These are phyloP conservation scores for Sordariomycetes sp. DNA, from an alignment of 2,329 filamentous ascomycete species.

Conservation along the genomic window DNA sequence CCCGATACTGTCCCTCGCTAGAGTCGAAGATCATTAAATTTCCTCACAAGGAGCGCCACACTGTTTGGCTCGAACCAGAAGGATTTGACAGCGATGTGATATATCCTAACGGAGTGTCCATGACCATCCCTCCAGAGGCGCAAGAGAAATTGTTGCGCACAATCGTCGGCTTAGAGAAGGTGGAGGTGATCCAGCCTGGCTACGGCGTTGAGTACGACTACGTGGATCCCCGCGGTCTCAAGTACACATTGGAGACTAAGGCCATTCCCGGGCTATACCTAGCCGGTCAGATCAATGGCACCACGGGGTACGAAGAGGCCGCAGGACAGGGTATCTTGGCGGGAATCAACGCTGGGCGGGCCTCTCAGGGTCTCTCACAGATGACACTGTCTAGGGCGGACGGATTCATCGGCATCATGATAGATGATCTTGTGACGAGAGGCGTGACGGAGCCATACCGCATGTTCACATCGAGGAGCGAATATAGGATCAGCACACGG, in stretches of 20 bases:
- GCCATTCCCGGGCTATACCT: conserved; percentile 78
- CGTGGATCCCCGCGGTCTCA: conserved; percentile 80
- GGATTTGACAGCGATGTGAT: conserved; percentile 82
- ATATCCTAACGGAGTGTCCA: conserved; percentile 93
- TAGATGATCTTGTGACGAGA: conserved; percentile 93
- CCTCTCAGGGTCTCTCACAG: conserved; percentile 49
- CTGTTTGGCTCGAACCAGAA: conserved; percentile 95
- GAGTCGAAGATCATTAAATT: conserved; percentile 93
- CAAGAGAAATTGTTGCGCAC: conserved; percentile 79
- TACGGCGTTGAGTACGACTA: conserved; percentile 99
- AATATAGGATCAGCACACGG: conserved; percentile 85
- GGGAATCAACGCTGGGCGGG: conserved; percentile 86
- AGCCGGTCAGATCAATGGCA: conserved; percentile 95
- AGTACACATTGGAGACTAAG: conserved; percentile 88
- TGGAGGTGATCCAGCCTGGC: conserved; percentile 83
- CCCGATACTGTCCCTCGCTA: conserved; percentile 87
- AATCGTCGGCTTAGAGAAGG: conserved; percentile 76
- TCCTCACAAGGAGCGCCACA: conserved; percentile 63
- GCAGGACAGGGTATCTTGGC: conserved; percentile 87
- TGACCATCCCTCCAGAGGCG: conserved; percentile 84
- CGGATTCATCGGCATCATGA: conserved; percentile 97
- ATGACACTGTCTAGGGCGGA: conserved; percentile 68
- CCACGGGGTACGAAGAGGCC: conserved; percentile 95
- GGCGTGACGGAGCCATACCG: conserved; percentile 94
- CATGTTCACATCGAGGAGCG: conserved; percentile 94